Base-by-base conservation (phyloP, 2,329 filamentous ascomycete genomes). In the Stachybotrys chlorohalonatus region DNA sequence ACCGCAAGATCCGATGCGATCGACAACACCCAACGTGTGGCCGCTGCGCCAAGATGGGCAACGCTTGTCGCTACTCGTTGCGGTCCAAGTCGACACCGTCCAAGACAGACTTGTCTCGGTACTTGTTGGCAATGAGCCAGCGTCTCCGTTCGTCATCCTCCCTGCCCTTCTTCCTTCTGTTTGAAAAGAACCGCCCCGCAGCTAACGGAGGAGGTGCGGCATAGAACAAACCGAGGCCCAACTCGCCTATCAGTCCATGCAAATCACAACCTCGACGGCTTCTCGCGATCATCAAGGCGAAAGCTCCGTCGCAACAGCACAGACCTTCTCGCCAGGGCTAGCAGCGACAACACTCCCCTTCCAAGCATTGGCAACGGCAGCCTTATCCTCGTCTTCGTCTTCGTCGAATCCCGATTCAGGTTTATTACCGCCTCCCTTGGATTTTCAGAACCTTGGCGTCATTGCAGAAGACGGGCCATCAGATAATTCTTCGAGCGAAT, bases 171-270 rank as follows among this genome's bases (percentile, higher is more conserved):
- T n/a, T 45, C 39, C 39, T 5, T 45, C n/a, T n/a, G 3, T n/a
- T 45, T 5, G 11, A 45, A 45, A 11, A 45, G 5, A 11, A 5
- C 39, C n/a, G 39, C 39, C 39, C 39, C 39, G 11, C 39, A 11
- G 11, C 39, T 45, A 11, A 24, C 24, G 24, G 24, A 24, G 4
- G 24, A 24, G 24, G 24, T 4, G 24, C 24, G 24, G 4, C 5
- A 7, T 31, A 55, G 54, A 48, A 47, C 54, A 53, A 39, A 52
- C 54, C 47, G 54, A 55, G 36, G 51, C 52, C 5, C 54, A 55
- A 15, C 51, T 55, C 17, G 54, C 54, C 45, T 30, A 13, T 3
- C 30, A 11, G 17, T 50, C 30, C 11, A 30, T 31, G 9, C 15
- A n/a, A 31, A 50, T 31, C 30, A 16, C 48, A 17, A 13, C 49